Base-by-base conservation (phyloP, 805 yeast genomes). In the Cyberlindnera euphorbiae region DNA sequence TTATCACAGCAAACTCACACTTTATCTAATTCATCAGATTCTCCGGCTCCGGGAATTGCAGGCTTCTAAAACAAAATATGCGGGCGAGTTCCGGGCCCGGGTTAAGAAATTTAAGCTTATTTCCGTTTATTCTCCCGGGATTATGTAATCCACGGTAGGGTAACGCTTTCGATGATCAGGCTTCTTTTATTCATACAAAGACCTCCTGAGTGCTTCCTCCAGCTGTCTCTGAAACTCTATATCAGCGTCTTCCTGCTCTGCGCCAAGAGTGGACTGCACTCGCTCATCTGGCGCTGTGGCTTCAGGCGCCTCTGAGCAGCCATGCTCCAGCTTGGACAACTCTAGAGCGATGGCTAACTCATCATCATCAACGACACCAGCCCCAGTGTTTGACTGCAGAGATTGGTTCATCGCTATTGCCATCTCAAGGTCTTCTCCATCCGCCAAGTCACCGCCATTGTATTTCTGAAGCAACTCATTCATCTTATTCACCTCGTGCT, bases 391-490 rank as follows among this genome's bases (percentile, higher is more conserved):
- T 6, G 45, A 44, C n/a, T 50, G 41, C 16, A 50, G 5, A 0
- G 57, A 52, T 5, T 35, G 15, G 25, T 48, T 52, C 22, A 53
- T 23, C 1, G 52, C 56, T 44, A 51, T 46, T 0, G 57, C 59
- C 11, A 54, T 31, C 30, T 54, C 55, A 2, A 54, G 26, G 19
- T 54, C 51, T 22, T 54, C 59, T 4, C 44, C 41, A 5, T 35
- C 42, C 1, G 38, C 30, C 3, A 47, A 16, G 8, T 46, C 52
- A 10, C 30, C 39, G 4, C 57, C 57, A 30, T 54, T 53, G 30
- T 49, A 54, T 32, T 46, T 46, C 6, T 35, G 36, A 15, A 49
- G 13, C n/a, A 49, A 13, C 26, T 38, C 28, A 17, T 42, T 45
- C 7, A 48, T 30, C 26, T 41, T 34, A 13, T 28, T 28, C 3